Conservation (phyloP, 495 filamentous ascomycete species). For the Podospora fimiseda region DNA sequence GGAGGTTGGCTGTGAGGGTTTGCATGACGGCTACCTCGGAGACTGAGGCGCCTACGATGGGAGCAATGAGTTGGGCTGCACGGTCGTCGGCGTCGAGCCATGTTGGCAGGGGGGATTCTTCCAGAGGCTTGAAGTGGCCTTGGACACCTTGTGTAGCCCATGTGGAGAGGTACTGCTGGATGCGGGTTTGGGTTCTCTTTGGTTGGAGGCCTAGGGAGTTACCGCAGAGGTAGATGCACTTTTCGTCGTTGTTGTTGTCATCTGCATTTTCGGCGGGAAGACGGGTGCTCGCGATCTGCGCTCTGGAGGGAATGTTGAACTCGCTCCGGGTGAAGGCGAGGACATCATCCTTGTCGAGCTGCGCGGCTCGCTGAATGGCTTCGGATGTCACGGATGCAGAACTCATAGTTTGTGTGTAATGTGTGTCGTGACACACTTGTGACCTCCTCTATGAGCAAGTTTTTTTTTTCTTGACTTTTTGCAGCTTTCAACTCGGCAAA, state of each 20-base stretch:
- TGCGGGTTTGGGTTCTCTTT: conserved; percentile 57
- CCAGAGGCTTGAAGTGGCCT: conserved; percentile 82
- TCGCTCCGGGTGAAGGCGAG: conserved; percentile 63
- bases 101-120: conserved; percentile 64
- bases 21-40: conserved; percentile 91
- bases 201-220: conserved; percentile 94
- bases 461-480: too few species aligned
- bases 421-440: background rate
- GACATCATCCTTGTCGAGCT: conserved; percentile 61
- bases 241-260: conserved; percentile 23
- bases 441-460: conserved; percentile 11
- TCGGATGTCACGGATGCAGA: conserved; percentile 6
- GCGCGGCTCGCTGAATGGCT: conserved; percentile 13
- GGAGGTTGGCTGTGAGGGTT: conserved; percentile 86
- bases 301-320: conserved; percentile 79
- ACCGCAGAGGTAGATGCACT: conserved; percentile 85
- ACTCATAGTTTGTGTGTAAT: conserved; percentile 3
- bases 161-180: conserved; percentile 71
- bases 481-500: too few species aligned
- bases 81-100: conserved; percentile 77
- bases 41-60: conserved; percentile 73
- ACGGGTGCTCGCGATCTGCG: conserved; percentile 63
- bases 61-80: conserved; percentile 68
- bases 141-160: conserved; percentile 93
- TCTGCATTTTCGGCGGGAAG: conserved; percentile 34